Base-by-base conservation (phyloP, 306 rosid genomes). In the Sechiopsis laciniata region DNA sequence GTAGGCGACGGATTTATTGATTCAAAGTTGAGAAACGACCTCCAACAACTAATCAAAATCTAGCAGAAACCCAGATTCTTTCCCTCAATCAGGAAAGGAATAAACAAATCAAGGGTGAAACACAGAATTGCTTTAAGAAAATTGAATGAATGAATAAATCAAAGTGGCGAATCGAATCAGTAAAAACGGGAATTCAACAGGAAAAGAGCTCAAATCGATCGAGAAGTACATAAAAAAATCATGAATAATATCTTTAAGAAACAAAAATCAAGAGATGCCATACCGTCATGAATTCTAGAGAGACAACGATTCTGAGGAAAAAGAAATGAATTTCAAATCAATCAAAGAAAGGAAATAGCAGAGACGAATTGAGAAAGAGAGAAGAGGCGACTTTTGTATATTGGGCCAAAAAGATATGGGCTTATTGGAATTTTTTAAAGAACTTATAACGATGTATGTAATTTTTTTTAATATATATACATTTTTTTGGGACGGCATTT, bases 261-360 rank as follows among this genome's bases (percentile, higher is more conserved):
- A n/a, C 45, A 7, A 20, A 50, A 22, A 69, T 69, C 22, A 69
- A 69, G 20, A 7, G 45, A 22, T 7, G 5, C 5, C 45, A 2
- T 51, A 69, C 74, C 74, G 74, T 24, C 74, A 69, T 69, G 74
- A 69, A 50, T 69, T 69, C 46, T 24, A 5, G 3, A 51, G 74
- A 69, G 59, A 37, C 8, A 68, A 51, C 13, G 17, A 8, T 69
- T 51, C 24, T 12, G 45, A 8, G 73, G 8, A 56, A n/a, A 17
- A 65, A 50, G n/a, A 22, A 69, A 4, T 51, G 74, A 69, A 48
- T 7, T 69, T 69, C 7, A 69, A 69, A 69, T 14, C 22, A 48
- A 69, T 24, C 12, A 24, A 51, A 8, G 55, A 22, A 59, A 68
- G 37, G 37, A 69, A 69, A 69, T 15, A 50, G 14, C 52, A 48